A percentile compares a stretch with the other conserved stretches of the same genome.
Evolutionary conservation across 202 grass and related monocot genomes (phyloP).

Genomic region (Panicum hallii): DNA sequence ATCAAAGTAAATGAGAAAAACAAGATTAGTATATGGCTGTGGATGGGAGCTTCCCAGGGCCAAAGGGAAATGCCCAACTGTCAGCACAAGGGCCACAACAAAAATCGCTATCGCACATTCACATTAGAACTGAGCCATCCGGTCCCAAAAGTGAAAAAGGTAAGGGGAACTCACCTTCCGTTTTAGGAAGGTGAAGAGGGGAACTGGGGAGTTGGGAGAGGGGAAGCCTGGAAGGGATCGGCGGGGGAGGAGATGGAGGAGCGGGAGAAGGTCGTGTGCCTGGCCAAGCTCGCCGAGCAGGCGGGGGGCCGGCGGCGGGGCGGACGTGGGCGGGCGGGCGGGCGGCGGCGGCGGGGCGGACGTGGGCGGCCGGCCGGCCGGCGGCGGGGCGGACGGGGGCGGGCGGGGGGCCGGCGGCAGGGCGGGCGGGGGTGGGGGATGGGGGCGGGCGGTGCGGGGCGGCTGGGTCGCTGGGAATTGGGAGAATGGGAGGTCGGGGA

Average conservation of each 20-base stretch:
- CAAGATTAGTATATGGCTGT: not conserved
- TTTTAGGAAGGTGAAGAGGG: conserved; percentile 44
- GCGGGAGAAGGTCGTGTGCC: conserved; percentile 65
- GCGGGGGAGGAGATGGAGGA: conserved; percentile 57
- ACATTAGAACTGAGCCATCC: conserved; percentile 24
- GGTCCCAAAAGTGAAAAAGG: conserved; percentile 40
- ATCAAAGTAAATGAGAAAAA: not conserved
- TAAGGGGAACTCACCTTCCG: conserved; percentile 25
- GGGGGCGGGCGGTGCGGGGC: too few species aligned
- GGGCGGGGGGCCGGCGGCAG: too few species aligned
- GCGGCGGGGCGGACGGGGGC: too few species aligned
- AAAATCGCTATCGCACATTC: conserved; percentile 22
- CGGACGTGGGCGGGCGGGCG: too few species aligned
- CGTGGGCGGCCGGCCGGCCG: too few species aligned
- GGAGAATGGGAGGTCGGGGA: too few species aligned
- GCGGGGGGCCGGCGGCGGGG: too few species aligned
- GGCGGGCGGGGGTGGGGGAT: too few species aligned
- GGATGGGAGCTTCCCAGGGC: not conserved
- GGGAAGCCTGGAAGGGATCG: not conserved
- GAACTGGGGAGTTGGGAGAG: conserved; percentile 7
- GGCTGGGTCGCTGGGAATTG: too few species aligned
- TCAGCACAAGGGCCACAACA: conserved; percentile 21
- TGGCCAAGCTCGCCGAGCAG: conserved; percentile 81
- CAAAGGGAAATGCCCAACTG: conserved; percentile 42
- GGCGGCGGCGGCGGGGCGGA: too few species aligned